phyloP scores from a whole-genome alignment of 176 grass and related monocot species.

The Guadua angustifolia region DNA sequence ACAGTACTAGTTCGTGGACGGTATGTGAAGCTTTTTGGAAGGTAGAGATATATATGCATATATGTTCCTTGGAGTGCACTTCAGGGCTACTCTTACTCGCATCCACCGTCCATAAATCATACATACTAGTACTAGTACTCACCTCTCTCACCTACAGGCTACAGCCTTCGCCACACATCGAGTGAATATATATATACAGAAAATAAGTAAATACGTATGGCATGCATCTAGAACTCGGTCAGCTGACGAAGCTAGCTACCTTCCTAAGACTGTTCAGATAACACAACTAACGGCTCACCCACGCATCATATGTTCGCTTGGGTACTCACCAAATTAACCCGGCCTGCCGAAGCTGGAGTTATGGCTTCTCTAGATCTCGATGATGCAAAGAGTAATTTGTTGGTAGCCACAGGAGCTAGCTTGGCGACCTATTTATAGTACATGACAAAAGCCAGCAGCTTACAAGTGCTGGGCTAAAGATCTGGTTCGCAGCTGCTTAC shows the following conservation, averaged over 20 bases:
- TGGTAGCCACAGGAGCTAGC: neutral
- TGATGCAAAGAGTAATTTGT: neutral
- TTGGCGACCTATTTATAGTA: slow-evolving; percentile 32
- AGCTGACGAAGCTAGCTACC: neutral
- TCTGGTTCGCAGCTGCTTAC: neutral
- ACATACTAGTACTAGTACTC: neutral
- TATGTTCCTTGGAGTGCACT: slow-evolving; percentile 92
- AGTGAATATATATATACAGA: neutral
- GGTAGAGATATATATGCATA: slow-evolving; percentile 46
- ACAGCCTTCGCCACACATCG: slow-evolving; percentile 17
- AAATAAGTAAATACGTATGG: neutral
- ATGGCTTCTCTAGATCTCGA: neutral
- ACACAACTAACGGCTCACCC: neutral
- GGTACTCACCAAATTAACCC: neutral
- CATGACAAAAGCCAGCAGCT: neutral
- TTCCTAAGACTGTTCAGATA: neutral
- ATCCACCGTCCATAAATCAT: slow-evolving; percentile 48
- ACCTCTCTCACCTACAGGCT: slow-evolving; percentile 39
- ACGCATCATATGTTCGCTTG: neutral
- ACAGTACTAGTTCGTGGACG: slow-evolving; percentile 34
- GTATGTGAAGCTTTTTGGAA: slow-evolving; percentile 51
- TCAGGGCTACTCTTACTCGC: slow-evolving; percentile 46
- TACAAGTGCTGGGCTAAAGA: neutral
- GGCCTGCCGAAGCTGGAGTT: neutral
- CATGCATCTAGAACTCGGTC: neutral